Evolutionary conservation across 2,329 filamentous ascomycete genomes (phyloP).

Genomic region (Nemania abortiva): DNA sequence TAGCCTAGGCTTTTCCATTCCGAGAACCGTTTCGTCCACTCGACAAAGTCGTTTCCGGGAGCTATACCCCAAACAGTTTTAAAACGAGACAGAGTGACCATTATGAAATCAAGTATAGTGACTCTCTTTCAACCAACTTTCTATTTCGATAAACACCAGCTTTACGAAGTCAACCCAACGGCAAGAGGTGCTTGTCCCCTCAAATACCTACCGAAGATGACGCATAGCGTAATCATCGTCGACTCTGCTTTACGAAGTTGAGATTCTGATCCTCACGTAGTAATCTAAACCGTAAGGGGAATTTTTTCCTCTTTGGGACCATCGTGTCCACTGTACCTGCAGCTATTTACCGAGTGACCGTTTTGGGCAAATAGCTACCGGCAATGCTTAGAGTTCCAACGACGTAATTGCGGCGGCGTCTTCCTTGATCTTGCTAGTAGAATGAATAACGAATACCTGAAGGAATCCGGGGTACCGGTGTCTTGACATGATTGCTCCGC

Average conservation of each 20-base stretch:
- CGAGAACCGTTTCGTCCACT: constrained; percentile 2
- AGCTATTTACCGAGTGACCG: not conserved
- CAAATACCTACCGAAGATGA: not conserved
- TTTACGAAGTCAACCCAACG: not conserved
- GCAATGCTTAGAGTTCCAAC: not conserved
- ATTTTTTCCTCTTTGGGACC: constrained; percentile 15
- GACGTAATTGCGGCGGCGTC: not conserved
- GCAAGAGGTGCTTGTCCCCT: not conserved
- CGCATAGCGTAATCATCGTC: not conserved
- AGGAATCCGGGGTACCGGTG: no score
- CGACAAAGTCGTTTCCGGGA: constrained; percentile 3
- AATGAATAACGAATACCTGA: not conserved
- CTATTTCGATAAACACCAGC: not conserved
- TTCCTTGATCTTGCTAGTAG: not conserved
- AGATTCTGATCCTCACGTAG: not conserved
- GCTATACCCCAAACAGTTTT: constrained; percentile 16
- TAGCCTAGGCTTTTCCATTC: constrained; percentile 17
- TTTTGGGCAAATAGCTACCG: not conserved
- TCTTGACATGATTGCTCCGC: no score
- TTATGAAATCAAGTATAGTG: not conserved
- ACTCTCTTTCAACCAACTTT: not conserved
- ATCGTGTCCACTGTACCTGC: not conserved
- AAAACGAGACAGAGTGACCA: constrained; percentile 16
- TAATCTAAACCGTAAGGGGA: not conserved
- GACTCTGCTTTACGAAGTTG: no score